Evolutionary conservation across 2,329 filamentous ascomycete genomes (phyloP).

Genomic region (Stromatinia cepivora): DNA sequence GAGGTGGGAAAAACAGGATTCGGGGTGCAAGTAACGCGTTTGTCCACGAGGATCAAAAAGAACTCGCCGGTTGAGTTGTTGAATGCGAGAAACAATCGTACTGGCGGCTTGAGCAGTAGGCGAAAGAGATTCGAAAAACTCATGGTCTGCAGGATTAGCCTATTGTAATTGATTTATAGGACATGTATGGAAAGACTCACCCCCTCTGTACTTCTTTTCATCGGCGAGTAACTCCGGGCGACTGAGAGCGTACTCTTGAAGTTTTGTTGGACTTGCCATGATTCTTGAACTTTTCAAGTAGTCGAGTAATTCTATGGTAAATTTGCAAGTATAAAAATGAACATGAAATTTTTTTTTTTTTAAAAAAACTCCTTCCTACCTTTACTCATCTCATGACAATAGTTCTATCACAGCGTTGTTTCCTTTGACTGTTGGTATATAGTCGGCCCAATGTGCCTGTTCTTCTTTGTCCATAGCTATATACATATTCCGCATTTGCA

Average conservation of each 20-base stretch:
- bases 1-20: constrained; percentile 87
- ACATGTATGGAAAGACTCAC: not conserved
- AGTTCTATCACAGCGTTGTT: too few species aligned
- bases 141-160: constrained; percentile 51
- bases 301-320: not conserved
- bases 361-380: not conserved
- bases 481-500: not conserved
- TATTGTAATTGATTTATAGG: not conserved
- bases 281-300: not conserved
- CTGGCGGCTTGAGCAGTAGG: constrained; percentile 74
- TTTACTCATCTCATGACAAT: not conserved
- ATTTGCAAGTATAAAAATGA: not conserved
- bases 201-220: not conserved
- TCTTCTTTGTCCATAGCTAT: not conserved
- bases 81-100: constrained; percentile 74
- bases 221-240: not conserved
- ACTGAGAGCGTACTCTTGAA: not conserved
- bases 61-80: constrained; percentile 68
- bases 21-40: constrained; percentile 61
- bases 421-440: not conserved
- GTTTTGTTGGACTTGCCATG: not conserved
- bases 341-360: not conserved
- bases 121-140: constrained; percentile 71
- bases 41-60: constrained; percentile 55
- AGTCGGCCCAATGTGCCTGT: not conserved